Evolutionary conservation across 1,284 basidiomycete species (phyloP), one percentile per base, ranked within the genome.

Genomic region (Spongiforma sp.): DNA sequence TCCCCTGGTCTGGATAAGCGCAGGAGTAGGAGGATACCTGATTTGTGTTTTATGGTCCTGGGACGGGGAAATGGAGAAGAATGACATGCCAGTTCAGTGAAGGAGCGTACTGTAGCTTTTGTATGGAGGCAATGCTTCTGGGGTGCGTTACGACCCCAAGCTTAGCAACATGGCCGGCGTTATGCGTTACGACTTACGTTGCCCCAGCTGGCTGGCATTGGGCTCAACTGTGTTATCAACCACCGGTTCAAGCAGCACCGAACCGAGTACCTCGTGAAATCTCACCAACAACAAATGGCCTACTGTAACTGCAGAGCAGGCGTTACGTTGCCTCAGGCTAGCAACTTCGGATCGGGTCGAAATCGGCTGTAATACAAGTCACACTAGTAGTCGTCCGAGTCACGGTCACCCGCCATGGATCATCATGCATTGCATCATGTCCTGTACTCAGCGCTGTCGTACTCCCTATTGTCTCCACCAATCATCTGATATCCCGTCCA

Each of bases 401-500:
- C 72, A 74, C 71, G 4, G 67, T 75, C 72, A 75, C 69, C 54
- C 30, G 26, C 62, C 46, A 34, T 57, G 32, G 55, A 62, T 63
- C 62, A 61, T 43, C 69, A 73, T 75, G 74, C 75, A n/a, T n/a
- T n/a, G n/a, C n/a, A n/a, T 76, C 32, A 55, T 76, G 53, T 80
- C 76, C 71, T 86, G 85, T 69, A 82, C 78, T 46, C 74, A 80
- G 65, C 80, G 78, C 46, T 85, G 84, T 72, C 82, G 84, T 26
- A 37, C 59, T 43, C 58, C 24, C 50, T 28, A 59, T 52, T 57
- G 30, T 28, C 37, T 33, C 61, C 10, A 37, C 39, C 21, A 46
- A 32, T 57, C 46, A 39, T 65, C 69, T 70, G 60, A 68, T 60
- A n/a, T 24, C 57, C 54, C 56, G 39, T 62, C 48, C 60, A 26